These are phyloP conservation scores for Sonneratia caseolaris DNA, from an alignment of 345 rosid species.

Conservation along the genomic window DNA sequence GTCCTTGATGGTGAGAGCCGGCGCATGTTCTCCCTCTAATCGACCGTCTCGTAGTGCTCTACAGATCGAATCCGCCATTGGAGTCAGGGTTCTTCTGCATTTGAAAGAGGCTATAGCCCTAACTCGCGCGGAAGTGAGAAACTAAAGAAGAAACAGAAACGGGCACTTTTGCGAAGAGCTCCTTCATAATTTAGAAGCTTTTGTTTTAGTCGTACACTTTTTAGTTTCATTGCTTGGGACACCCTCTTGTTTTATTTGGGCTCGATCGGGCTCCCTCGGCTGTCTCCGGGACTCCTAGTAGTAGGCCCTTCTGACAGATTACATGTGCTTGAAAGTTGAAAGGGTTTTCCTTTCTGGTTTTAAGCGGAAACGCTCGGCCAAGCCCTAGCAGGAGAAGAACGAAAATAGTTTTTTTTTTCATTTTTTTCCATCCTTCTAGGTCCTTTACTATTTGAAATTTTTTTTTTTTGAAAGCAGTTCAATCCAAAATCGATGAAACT, in stretches of 20 bases:
- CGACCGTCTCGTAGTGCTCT: slow-evolving; percentile 74
- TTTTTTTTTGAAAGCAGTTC: too few species aligned
- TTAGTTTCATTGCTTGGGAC: background rate
- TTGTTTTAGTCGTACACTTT: background rate
- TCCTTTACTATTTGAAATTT: too few species aligned
- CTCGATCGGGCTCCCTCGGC: background rate
- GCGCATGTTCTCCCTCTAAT: slow-evolving; percentile 70
- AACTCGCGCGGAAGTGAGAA: slow-evolving; percentile 3
- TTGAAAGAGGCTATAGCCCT: slow-evolving; percentile 15
- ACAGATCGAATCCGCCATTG: slow-evolving; percentile 72
- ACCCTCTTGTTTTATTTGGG: background rate
- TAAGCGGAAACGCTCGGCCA: too few species aligned
- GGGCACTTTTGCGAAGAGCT: background rate
- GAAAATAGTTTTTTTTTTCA: too few species aligned
- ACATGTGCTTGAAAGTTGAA: too few species aligned
- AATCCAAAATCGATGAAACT: too few species aligned
- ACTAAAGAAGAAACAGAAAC: too few species aligned
- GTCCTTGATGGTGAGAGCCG: slow-evolving; percentile 73
- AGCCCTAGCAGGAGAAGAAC: too few species aligned
- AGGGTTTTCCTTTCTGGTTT: too few species aligned
- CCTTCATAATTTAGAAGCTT: background rate
- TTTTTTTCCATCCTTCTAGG: too few species aligned
- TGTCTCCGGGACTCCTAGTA: too few species aligned
- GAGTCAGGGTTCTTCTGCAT: background rate
- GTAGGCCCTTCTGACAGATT: too few species aligned